These are phyloP conservation scores for Neurospora tetrasperma DNA, from an alignment of 495 filamentous ascomycete genomes.

Conservation along the genomic window DNA sequence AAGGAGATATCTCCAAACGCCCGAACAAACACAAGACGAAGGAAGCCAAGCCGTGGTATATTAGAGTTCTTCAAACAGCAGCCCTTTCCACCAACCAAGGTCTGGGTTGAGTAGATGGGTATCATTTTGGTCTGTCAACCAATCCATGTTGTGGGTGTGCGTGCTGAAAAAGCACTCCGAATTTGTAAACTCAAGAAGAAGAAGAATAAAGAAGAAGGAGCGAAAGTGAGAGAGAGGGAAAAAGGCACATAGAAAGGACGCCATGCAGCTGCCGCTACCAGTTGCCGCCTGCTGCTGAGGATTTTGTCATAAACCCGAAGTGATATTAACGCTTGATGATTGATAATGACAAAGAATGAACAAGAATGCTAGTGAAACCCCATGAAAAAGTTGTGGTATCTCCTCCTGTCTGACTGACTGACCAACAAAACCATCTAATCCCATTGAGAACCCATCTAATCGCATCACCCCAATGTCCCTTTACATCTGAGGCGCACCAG, in stretches of 20 bases:
- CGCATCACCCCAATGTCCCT: background rate
- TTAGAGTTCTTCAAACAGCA: background rate
- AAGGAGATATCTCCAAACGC: background rate
- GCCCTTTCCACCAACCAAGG: background rate
- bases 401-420: background rate
- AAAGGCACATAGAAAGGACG: background rate
- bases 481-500: conserved; percentile 35
- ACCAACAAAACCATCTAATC: background rate
- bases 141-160: background rate
- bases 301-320: background rate
- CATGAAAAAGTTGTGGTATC: background rate
- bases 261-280: background rate
- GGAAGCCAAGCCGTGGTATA: background rate
- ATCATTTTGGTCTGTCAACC: background rate
- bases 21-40: background rate
- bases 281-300: background rate
- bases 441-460: background rate
- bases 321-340: background rate
- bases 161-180: background rate
- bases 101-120: background rate
- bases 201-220: background rate
- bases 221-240: background rate
- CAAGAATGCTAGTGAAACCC: background rate
- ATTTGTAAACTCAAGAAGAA: background rate
- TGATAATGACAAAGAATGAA: background rate